Percentiles rank a stretch among this genome's conserved stretches.
Conservation (phyloP, 768 basidiomycete species). For the Termitomyces heimii region DNA sequence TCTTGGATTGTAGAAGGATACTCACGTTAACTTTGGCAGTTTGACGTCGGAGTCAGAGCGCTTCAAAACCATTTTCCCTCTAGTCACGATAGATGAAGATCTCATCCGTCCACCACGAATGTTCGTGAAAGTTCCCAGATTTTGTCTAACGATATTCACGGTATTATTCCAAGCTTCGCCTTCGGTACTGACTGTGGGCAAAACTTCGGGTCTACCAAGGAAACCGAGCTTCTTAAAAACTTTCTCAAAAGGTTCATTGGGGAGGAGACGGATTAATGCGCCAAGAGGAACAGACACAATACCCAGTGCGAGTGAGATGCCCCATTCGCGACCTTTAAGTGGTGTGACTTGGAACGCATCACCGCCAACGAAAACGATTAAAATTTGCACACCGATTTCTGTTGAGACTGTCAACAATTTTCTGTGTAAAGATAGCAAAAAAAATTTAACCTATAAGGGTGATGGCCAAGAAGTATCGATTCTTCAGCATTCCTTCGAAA, state of each 20-base stretch:
- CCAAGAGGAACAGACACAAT: conserved; percentile 86
- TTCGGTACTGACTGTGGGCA: conserved; percentile 61
- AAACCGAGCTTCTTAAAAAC: conserved; percentile 44
- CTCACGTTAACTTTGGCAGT: conserved; percentile 41
- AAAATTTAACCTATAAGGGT: conserved; percentile 73
- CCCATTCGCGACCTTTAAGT: conserved; percentile 86
- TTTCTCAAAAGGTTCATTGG: conserved; percentile 72
- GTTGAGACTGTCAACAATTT: neutral
- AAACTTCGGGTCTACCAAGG: conserved; percentile 54
- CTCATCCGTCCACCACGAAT: conserved; percentile 87
- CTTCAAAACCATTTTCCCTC: conserved; percentile 54
- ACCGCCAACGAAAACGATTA: conserved; percentile 90
- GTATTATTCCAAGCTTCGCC: conserved; percentile 71
- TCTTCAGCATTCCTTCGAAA: conserved; percentile 74
- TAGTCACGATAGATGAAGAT: conserved; percentile 79
- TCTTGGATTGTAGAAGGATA: neutral
- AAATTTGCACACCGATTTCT: conserved; percentile 84
- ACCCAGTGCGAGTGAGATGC: conserved; percentile 84
- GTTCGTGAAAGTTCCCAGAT: conserved; percentile 75
- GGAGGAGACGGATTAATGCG: conserved; percentile 70
- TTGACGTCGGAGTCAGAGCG: conserved; percentile 45
- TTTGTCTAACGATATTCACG: conserved; percentile 78
- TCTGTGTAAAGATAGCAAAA: conserved; percentile 15
- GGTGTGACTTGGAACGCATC: conserved; percentile 85
- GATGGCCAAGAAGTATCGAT: conserved; percentile 81